phyloP scores from a whole-genome alignment of 1,284 basidiomycete species.

The Taiwanofungus camphoratus region DNA sequence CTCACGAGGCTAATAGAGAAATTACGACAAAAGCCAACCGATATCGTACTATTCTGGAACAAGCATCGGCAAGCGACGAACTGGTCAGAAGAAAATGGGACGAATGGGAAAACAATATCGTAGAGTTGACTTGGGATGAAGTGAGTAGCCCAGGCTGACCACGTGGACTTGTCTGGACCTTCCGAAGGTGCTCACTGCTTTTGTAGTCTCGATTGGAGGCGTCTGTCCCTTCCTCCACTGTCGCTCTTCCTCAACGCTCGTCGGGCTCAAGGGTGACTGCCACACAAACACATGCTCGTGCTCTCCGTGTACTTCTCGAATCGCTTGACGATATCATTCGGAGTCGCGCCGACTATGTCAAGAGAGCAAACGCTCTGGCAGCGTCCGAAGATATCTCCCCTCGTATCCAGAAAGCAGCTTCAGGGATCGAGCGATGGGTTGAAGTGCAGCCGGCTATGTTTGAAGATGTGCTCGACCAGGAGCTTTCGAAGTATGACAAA shows the following conservation, averaged over 20 bases:
- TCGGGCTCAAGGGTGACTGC: conserved; percentile 30
- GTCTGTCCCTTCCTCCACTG: conserved; percentile 61
- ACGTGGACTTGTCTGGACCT: background rate
- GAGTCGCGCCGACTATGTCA: conserved; percentile 56
- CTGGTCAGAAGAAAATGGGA: conserved; percentile 79
- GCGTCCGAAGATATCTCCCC: conserved; percentile 74
- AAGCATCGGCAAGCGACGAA: conserved; percentile 73
- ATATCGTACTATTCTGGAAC: conserved; percentile 67
- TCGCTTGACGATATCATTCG: conserved; percentile 71
- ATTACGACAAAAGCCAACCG: conserved; percentile 66
- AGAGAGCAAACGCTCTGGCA: conserved; percentile 60
- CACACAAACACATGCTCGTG: conserved; percentile 62
- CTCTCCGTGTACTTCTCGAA: conserved; percentile 76
- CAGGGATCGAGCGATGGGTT: conserved; percentile 55
- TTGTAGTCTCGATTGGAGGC: conserved; percentile 68
- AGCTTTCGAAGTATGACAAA: conserved; percentile 78
- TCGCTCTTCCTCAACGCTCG: conserved; percentile 29
- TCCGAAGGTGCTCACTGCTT: background rate
- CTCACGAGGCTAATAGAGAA: conserved; percentile 74
- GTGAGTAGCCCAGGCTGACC: conserved; percentile 32
- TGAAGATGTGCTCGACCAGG: conserved; percentile 75
- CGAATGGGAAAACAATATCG: conserved; percentile 76
- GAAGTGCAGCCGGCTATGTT: conserved; percentile 84
- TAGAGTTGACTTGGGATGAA: conserved; percentile 68
- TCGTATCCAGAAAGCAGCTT: conserved; percentile 64